Base-by-base conservation (phyloP, 306 rosid species). In the Malus fusca region DNA sequence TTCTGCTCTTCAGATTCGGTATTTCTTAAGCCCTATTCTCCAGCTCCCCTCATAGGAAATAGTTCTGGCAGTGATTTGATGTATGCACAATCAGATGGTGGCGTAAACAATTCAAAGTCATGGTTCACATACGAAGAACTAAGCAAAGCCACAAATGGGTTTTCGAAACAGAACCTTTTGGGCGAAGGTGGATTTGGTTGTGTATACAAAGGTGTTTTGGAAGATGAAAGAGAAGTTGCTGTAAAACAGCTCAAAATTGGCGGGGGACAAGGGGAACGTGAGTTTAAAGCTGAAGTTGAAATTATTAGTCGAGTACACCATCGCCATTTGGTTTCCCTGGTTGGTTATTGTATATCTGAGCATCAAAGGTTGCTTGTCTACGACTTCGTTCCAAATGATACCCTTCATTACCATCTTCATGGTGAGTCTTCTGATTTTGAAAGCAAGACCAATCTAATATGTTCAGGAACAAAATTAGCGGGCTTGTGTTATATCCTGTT, bases 111-210 rank as follows among this genome's bases (percentile, higher is more conserved):
- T 83, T 92, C 99, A 68, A 89, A 83, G 74, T 78, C 96, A 65
- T 84, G 90, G 84, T 95, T 95, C 84, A 78, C 91, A 23, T 90
- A 89, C 71, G 98, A 95, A 75, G 99, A 95, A 60, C 88, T 95
- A 79, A 14, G 64, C 72, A 92, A 92, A 77, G 99, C 99, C 46
- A 95, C 98, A 44, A 14, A 84, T 75, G 93, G 97, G 21, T 95
- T 92, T 84, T 89, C 97, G 0, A 66, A 77, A 11, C 68, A 86
- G 40, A 90, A 90, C 82, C 84, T 90, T 58, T 78, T 95, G 90
- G 98, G 98, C 33, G 98, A 96, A 88, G 99, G 98, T 78, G 99
- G 99, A 79, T 96, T 96, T 87, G 99, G 99, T 73, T 92, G 97
- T 84, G 99, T 96, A 19, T 96, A 90, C 86, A 96, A 90, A 85